Evolutionary conservation across 2,329 filamentous ascomycete species (phyloP).

Genomic region (Penicillium glabrum): DNA sequence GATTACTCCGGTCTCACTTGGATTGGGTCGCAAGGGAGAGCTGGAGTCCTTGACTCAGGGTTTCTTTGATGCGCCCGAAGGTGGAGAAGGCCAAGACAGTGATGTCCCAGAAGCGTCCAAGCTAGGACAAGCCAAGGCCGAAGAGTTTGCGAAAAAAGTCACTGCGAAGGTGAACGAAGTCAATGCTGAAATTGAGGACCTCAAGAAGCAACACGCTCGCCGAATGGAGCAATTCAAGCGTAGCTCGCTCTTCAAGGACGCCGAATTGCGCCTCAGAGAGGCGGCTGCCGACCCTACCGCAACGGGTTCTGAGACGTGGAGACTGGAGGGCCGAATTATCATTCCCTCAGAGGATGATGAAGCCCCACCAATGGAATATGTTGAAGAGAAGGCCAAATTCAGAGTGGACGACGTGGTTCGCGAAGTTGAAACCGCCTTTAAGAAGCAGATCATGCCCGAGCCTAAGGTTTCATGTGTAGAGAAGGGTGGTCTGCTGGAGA

Average conservation of each 20-base stretch:
- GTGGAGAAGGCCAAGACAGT: conserved; percentile 29
- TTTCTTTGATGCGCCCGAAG: conserved; percentile 67
- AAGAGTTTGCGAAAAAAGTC: conserved; percentile 80
- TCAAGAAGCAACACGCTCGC: conserved; percentile 76
- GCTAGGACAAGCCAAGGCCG: conserved; percentile 72
- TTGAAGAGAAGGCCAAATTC: conserved; percentile 44
- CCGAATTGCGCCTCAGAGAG: conserved; percentile 73
- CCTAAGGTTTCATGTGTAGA: conserved; percentile 70
- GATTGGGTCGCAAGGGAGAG: conserved; percentile 80
- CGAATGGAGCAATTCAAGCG: conserved; percentile 73
- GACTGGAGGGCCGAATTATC: conserved; percentile 57
- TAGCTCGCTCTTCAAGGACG: conserved; percentile 67
- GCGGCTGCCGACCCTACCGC: conserved; percentile 58
- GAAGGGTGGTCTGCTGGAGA: conserved; percentile 72
- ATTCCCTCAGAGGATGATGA: conserved; percentile 34
- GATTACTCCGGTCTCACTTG: conserved; percentile 83
- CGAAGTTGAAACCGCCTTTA: conserved; percentile 70
- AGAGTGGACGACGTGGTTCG: conserved; percentile 70
- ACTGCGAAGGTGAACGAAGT: conserved; percentile 70
- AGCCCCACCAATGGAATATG: conserved; percentile 34
- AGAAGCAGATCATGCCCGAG: conserved; percentile 64
- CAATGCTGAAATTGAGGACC: conserved; percentile 76
- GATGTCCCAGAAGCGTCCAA: conserved; percentile 53
- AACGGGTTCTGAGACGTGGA: conserved; percentile 61
- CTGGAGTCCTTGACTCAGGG: conserved; percentile 78